phyloP scores from a whole-genome alignment of 345 rosid genomes.

The Linum lewisii region DNA sequence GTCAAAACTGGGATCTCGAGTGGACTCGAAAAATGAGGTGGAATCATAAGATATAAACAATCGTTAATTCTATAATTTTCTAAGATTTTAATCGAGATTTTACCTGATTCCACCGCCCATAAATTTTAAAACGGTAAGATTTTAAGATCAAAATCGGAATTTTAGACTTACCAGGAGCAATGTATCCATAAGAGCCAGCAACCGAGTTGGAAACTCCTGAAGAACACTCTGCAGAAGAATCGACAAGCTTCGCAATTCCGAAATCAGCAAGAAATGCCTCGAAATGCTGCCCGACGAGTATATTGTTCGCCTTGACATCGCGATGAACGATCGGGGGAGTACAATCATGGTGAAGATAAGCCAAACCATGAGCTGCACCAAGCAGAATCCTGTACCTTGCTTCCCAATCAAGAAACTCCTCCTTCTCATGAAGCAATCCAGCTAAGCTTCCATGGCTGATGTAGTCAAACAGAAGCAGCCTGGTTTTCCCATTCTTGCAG shows the following conservation, averaged over 20 bases:
- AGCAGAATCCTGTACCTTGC: slow-evolving; percentile 51
- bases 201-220: slow-evolving; percentile 36
- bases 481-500: slow-evolving; percentile 47
- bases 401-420: slow-evolving; percentile 47
- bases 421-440: slow-evolving; percentile 49
- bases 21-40: too few relatives aligned
- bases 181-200: slow-evolving; percentile 75
- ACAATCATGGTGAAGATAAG: slow-evolving; percentile 71
- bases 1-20: too few relatives aligned
- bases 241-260: slow-evolving; percentile 56
- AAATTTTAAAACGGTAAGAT: too few relatives aligned
- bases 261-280: slow-evolving; percentile 67
- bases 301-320: slow-evolving; percentile 65
- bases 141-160: slow-evolving; percentile 2
- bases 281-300: slow-evolving; percentile 52
- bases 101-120: too few relatives aligned
- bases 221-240: slow-evolving; percentile 30
- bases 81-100: too few relatives aligned
- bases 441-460: slow-evolving; percentile 58
- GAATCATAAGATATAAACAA: too few relatives aligned
- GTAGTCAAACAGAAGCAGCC: slow-evolving; percentile 57
- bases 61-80: too few relatives aligned
- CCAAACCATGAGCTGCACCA: slow-evolving; percentile 64
- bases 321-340: slow-evolving; percentile 64
- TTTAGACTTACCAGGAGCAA: slow-evolving; percentile 58